Percentiles rank a stretch among this genome's conserved stretches.
phyloP scores from a whole-genome alignment of 768 basidiomycete genomes.

The Boletus fagicola region DNA sequence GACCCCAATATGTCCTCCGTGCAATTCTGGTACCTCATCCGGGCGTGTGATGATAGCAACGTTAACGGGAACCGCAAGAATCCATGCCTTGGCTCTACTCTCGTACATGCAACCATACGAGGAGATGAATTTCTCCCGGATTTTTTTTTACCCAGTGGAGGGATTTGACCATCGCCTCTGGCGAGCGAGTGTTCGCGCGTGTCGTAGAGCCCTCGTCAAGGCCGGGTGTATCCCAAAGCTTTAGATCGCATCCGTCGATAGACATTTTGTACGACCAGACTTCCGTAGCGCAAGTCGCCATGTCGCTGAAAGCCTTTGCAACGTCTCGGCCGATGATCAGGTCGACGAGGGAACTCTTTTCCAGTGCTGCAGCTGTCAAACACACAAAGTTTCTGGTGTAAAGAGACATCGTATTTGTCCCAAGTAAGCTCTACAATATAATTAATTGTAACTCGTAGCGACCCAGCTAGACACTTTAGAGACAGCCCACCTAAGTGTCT shows the following conservation, averaged over 20 bases:
- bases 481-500: constrained; percentile 6
- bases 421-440: constrained; percentile 3
- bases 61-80: constrained; percentile 14
- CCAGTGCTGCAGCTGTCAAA: constrained; percentile 5
- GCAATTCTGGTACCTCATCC: constrained; percentile 16
- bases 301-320: constrained; percentile 20
- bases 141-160: constrained; percentile 7
- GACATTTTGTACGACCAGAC: constrained; percentile 6
- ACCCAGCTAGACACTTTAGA: background rate
- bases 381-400: background rate
- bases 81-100: constrained; percentile 17
- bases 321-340: constrained; percentile 11
- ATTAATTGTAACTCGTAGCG: constrained; percentile 13
- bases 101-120: constrained; percentile 24
- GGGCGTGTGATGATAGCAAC: constrained; percentile 19
- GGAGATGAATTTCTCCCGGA: constrained; percentile 14
- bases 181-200: constrained; percentile 1
- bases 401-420: constrained; percentile 6
- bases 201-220: constrained; percentile 12
- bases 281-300: constrained; percentile 17
- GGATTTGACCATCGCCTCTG: constrained; percentile 3
- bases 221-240: constrained; percentile 23
- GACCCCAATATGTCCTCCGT: constrained; percentile 26
- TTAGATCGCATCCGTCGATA: constrained; percentile 14
- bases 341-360: constrained; percentile 29